Percentiles rank a stretch among this genome's conserved stretches.
Evolutionary conservation across 2,329 filamentous ascomycete genomes (phyloP).

Genomic region (Coniochaeta sp.): DNA sequence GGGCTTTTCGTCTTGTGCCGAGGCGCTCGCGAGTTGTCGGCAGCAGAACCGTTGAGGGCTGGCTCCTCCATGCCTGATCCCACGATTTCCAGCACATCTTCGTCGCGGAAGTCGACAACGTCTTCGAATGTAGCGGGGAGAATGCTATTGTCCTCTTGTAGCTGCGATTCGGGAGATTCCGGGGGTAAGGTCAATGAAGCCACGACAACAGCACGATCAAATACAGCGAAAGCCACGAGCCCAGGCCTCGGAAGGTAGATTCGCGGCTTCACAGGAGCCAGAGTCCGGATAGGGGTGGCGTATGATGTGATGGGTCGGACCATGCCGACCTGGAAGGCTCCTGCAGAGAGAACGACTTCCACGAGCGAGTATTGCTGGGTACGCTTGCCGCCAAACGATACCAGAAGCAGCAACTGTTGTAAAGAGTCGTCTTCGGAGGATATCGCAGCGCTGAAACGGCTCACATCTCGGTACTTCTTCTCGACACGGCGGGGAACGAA

Average conservation of each 20-base stretch:
- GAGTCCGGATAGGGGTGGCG: conserved; percentile 40
- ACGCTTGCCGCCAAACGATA: conserved; percentile 45
- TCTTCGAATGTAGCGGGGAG: conserved; percentile 73
- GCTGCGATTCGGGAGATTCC: conserved; percentile 69
- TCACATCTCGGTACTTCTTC: conserved; percentile 41
- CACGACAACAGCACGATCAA: conserved; percentile 71
- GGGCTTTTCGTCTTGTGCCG: conserved; percentile 55
- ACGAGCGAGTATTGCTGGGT: conserved; percentile 64
- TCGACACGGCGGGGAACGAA: conserved; percentile 53
- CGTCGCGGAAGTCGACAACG: conserved; percentile 68
- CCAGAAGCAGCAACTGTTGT: conserved; percentile 56
- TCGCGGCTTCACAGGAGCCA: conserved; percentile 44
- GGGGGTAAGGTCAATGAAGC: conserved; percentile 63
- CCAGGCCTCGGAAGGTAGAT: conserved; percentile 73
- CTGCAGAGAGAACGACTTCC: conserved; percentile 57
- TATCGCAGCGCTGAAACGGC: conserved; percentile 42
- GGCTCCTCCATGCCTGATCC: conserved; percentile 59
- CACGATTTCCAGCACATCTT: conserved; percentile 55
- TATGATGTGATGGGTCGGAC: conserved; percentile 63
- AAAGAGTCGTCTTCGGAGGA: conserved; percentile 41
- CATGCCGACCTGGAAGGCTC: conserved; percentile 51
- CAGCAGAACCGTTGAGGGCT: conserved; percentile 22
- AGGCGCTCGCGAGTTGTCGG: conserved; percentile 41
- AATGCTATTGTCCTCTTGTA: conserved; percentile 59
- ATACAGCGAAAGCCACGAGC: conserved; percentile 74